Conservation (phyloP, 345 rosid species). For the Eucalyptus cladocalyx region DNA sequence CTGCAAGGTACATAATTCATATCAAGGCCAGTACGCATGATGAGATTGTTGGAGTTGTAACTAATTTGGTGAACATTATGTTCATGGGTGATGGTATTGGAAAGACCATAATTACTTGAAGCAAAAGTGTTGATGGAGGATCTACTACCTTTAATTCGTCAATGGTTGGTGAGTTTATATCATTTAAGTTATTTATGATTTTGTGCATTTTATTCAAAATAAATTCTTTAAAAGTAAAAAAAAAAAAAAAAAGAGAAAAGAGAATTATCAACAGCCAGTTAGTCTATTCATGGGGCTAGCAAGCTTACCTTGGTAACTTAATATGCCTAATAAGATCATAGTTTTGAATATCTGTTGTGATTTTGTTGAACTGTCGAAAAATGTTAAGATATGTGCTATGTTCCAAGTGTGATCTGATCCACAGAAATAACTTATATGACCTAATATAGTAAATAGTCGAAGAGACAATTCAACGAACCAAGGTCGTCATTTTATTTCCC, state of each 20-base stretch:
- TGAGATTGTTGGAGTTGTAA: constrained; percentile 55
- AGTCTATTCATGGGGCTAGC: not conserved
- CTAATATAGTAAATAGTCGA: not conserved
- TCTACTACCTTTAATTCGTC: constrained; percentile 81
- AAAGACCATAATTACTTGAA: constrained; percentile 69
- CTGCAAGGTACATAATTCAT: constrained; percentile 51
- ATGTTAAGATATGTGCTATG: not conserved
- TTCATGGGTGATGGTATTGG: constrained; percentile 77
- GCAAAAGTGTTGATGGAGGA: constrained; percentile 89
- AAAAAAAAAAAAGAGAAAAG: too few relatives aligned
- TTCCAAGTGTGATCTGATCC: not conserved
- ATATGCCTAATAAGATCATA: not conserved
- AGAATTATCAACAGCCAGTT: not conserved
- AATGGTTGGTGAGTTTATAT: constrained; percentile 56
- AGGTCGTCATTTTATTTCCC: not conserved
- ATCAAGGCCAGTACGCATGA: constrained; percentile 63
- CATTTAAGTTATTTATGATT: not conserved
- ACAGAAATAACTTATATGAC: not conserved
- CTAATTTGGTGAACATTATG: constrained; percentile 47
- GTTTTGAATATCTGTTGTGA: not conserved
- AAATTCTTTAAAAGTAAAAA: not conserved
- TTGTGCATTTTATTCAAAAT: not conserved
- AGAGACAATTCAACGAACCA: not conserved
- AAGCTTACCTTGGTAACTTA: not conserved
- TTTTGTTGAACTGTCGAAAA: not conserved